These are phyloP conservation scores for Corrigiola litoralis DNA, from an alignment of 179 eudicot species.

Conservation along the genomic window DNA sequence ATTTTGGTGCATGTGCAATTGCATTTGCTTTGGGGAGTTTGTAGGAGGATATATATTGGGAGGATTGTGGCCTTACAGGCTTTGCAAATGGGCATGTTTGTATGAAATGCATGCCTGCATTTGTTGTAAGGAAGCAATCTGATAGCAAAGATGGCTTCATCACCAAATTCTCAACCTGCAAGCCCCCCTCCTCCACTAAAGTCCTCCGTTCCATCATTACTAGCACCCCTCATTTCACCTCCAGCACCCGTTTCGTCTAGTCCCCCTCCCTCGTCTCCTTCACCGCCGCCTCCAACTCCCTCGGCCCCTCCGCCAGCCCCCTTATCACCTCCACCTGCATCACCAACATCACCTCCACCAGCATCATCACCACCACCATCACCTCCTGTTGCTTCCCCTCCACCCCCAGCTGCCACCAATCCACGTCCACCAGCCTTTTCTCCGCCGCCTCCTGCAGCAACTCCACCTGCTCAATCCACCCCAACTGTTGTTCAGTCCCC, in stretches of 20 bases:
- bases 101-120: conserved; percentile 20
- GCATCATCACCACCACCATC: conserved; percentile 16
- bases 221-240: conserved; percentile 17
- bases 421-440: conserved; percentile 40
- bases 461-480: conserved; percentile 18
- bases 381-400: conserved; percentile 18
- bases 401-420: conserved; percentile 26
- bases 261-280: conserved; percentile 26
- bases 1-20: neutral
- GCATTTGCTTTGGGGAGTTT: conserved; percentile 1
- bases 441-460: conserved; percentile 31
- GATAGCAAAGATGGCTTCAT: conserved; percentile 39
- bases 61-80: conserved; percentile 10
- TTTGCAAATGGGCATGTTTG: conserved; percentile 21
- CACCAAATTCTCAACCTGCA: conserved; percentile 31
- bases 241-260: conserved; percentile 18
- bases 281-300: conserved; percentile 25
- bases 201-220: conserved; percentile 18
- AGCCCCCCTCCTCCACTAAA: conserved; percentile 10
- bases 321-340: conserved; percentile 28
- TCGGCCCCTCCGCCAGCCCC: conserved; percentile 32
- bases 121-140: conserved; percentile 19
- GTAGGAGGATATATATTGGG: conserved; percentile 9
- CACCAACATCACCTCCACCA: conserved; percentile 16
- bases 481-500: neutral